These are phyloP conservation scores for Saturnispora zaruensis DNA, from an alignment of 805 yeast species.

Conservation along the genomic window DNA sequence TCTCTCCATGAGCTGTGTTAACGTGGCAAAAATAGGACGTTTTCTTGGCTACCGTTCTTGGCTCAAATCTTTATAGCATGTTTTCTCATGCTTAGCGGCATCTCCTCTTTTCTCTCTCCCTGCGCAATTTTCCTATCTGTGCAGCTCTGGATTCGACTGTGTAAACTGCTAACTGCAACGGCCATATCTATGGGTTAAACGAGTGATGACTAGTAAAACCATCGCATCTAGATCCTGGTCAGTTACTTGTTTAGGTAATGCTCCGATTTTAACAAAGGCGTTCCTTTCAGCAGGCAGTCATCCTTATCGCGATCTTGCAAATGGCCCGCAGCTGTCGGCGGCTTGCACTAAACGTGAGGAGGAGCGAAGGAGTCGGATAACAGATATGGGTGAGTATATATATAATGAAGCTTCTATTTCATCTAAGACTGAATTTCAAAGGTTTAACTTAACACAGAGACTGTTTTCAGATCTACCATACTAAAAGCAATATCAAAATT, in stretches of 20 bases:
- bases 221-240: background rate
- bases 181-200: background rate
- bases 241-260: background rate
- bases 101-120: background rate
- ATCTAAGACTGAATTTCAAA: too few relatives aligned
- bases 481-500: too few relatives aligned
- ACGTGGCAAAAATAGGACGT: background rate
- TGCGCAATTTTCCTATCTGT: background rate
- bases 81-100: background rate
- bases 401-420: too few relatives aligned
- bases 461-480: too few relatives aligned
- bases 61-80: background rate
- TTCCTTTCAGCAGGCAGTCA: conserved; percentile 5
- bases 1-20: background rate
- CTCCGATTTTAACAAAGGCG: background rate
- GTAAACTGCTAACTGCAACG: too few relatives aligned
- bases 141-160: too few relatives aligned
- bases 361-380: background rate
- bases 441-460: too few relatives aligned
- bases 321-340: background rate
- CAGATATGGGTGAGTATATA: background rate
- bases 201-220: background rate
- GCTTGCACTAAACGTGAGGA: background rate
- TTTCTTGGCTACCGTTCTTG: background rate
- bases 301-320: background rate